Percentiles rank a stretch among this genome's conserved stretches.
These are phyloP conservation scores for Cystobasidium tubakii DNA, from an alignment of 768 basidiomycete genomes.

Conservation along the genomic window DNA sequence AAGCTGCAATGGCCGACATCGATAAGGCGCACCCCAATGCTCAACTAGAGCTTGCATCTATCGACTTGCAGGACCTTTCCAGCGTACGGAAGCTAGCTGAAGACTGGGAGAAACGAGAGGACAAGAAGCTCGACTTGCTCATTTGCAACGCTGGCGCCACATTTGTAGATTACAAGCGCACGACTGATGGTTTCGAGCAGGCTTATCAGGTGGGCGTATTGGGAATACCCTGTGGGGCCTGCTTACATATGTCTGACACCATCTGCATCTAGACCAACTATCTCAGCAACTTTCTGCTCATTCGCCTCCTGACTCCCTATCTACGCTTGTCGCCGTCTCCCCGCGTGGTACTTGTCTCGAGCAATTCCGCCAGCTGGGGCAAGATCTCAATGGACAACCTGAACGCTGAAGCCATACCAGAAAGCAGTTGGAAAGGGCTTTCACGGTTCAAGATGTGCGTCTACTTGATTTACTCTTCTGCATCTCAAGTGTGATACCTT, in stretches of 20 bases:
- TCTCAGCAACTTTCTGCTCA: neutral
- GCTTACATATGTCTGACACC: neutral
- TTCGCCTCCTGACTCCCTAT: conserved; percentile 8
- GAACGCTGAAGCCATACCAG: conserved; percentile 9
- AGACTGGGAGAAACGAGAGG: neutral
- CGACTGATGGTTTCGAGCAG: conserved; percentile 1
- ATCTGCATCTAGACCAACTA: conserved; percentile 7
- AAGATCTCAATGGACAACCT: conserved; percentile 17
- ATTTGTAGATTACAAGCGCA: conserved; percentile 5
- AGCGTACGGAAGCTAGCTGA: conserved; percentile 1
- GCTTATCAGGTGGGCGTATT: neutral
- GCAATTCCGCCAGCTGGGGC: conserved; percentile 14
- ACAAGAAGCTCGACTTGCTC: neutral
- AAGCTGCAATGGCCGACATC: neutral
- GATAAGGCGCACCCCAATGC: conserved; percentile 3
- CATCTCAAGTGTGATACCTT: too few species aligned
- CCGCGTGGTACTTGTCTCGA: neutral
- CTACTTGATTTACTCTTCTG: neutral
- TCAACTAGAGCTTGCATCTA: neutral
- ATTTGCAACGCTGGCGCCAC: conserved; percentile 18
- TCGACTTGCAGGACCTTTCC: neutral
- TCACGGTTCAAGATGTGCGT: conserved; percentile 10
- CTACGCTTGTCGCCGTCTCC: neutral
- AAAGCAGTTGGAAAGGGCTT: conserved; percentile 6
- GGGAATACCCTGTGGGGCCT: neutral